Conservation (phyloP, 257 asterid genomes). For the Perilla frutescens region DNA sequence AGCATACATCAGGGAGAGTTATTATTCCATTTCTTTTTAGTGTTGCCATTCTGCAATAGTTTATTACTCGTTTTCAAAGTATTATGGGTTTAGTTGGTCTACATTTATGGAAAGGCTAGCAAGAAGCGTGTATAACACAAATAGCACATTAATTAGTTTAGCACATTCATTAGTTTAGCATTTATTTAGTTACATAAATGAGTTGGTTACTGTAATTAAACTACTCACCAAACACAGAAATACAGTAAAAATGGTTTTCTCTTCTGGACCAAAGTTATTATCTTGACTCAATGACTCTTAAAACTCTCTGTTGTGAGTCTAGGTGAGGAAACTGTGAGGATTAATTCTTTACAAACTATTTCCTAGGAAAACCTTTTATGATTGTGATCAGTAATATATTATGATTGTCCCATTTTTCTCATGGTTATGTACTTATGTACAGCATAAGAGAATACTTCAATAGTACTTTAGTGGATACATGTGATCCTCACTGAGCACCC, state of each 20-base stretch:
- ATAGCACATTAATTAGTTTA: background rate
- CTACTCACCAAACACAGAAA: background rate
- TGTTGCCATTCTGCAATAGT: background rate
- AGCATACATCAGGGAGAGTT: background rate
- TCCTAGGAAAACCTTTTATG: conserved; percentile 7
- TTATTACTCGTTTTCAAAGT: background rate
- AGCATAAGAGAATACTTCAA: background rate
- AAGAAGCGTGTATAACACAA: background rate
- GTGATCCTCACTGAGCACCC: no score
- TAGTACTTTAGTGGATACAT: conserved; percentile 5
- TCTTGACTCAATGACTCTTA: background rate
- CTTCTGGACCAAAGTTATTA: background rate
- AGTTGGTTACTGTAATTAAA: background rate
- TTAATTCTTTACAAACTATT: background rate
- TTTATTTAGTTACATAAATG: background rate
- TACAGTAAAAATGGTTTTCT: background rate
- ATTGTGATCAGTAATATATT: background rate
- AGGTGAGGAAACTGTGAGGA: background rate
- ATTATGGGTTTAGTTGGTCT: background rate
- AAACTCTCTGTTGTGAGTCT: background rate
- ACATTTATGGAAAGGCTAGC: background rate
- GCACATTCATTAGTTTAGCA: background rate
- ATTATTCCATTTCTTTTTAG: background rate
- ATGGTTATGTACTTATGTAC: background rate
- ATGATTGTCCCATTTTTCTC: background rate